Evolutionary conservation across 371 early-diverging fungal genomes (phyloP).

Genomic region (Sporodiniella umbellata): DNA sequence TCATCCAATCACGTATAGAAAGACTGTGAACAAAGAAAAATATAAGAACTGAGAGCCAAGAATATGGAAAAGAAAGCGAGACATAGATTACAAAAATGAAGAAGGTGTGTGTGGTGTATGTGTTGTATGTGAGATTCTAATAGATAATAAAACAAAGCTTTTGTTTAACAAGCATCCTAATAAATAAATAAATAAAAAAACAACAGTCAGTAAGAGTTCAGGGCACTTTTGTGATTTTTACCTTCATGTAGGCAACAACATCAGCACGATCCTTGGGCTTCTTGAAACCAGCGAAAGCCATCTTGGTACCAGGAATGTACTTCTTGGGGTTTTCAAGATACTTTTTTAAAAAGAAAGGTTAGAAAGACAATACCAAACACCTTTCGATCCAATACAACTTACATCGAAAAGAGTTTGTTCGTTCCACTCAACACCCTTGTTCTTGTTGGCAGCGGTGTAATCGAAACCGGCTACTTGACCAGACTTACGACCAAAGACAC

Average conservation of each 20-base stretch:
- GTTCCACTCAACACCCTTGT: conserved; percentile 82
- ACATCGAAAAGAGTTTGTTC: conserved; percentile 81
- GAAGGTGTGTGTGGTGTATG: too few species aligned
- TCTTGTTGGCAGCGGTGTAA: conserved; percentile 94
- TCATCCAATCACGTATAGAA: too few species aligned
- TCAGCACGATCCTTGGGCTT: conserved; percentile 90
- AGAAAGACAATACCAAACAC: too few species aligned
- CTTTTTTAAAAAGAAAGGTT: background rate
- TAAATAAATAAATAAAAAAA: too few species aligned
- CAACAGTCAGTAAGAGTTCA: too few species aligned
- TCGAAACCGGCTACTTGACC: conserved; percentile 86
- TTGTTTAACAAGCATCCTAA: background rate
- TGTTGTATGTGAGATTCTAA: too few species aligned
- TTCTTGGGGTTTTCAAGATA: conserved; percentile 98
- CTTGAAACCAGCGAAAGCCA: conserved; percentile 98
- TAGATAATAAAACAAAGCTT: too few species aligned
- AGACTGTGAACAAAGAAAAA: too few species aligned
- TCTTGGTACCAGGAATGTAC: conserved; percentile 96
- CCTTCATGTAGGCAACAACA: conserved; percentile 91
- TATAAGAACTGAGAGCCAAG: too few species aligned
- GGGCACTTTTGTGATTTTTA: conserved; percentile 3
- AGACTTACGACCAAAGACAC: conserved; percentile 87
- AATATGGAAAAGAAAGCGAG: too few species aligned
- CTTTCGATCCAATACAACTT: conserved; percentile 7
- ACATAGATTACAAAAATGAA: too few species aligned